A percentile compares a stretch with the other conserved stretches of the same genome.
These are phyloP conservation scores for Beauveria sp. DNA, from an alignment of 2,329 filamentous ascomycete genomes.

Conservation along the genomic window DNA sequence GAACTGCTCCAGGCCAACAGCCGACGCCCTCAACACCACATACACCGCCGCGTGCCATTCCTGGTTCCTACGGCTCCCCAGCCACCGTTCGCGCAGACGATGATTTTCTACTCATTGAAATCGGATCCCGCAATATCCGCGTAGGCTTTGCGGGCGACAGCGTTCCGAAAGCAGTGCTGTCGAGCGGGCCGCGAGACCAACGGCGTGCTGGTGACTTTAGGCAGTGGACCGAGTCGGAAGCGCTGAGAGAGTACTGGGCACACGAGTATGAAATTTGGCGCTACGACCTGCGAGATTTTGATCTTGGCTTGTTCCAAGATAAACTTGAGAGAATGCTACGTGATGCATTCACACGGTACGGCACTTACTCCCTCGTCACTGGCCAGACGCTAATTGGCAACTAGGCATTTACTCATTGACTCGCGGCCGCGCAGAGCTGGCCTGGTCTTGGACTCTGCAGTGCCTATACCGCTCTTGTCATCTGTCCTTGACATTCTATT, in stretches of 20 bases:
- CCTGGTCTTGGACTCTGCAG: conserved; percentile 66
- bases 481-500: conserved; percentile 72
- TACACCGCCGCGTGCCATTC: conserved; percentile 49
- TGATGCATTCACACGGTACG: conserved; percentile 71
- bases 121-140: conserved; percentile 71
- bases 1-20: conserved; percentile 20
- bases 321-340: conserved; percentile 77
- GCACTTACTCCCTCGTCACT: conserved; percentile 28
- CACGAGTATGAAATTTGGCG: conserved; percentile 68
- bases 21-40: conserved; percentile 35
- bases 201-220: conserved; percentile 76
- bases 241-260: conserved; percentile 48
- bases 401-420: conserved; percentile 59
- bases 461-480: conserved; percentile 73
- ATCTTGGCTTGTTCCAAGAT: conserved; percentile 75
- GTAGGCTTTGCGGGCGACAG: conserved; percentile 84
- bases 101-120: conserved; percentile 73
- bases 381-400: background rate
- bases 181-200: conserved; percentile 68
- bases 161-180: conserved; percentile 60
- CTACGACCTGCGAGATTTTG: conserved; percentile 62
- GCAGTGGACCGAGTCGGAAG: conserved; percentile 51
- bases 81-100: conserved; percentile 67
- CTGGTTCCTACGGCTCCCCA: conserved; percentile 50
- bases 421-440: conserved; percentile 67